Conservation (phyloP, 768 basidiomycete genomes). For the Xerocomus spinulosus region DNA sequence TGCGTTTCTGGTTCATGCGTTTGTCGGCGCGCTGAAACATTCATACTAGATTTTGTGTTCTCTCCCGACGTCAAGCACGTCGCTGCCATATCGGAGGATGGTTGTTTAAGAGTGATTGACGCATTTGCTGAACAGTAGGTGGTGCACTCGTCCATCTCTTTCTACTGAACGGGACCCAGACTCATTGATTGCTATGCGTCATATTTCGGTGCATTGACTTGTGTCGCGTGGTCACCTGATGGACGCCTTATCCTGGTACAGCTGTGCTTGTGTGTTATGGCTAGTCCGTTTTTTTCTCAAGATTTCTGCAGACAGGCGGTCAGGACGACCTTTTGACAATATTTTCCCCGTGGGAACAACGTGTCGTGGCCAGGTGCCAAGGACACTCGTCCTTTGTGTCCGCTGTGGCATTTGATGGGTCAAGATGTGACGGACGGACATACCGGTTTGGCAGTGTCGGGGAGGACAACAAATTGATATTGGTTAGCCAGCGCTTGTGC, state of each 20-base stretch:
- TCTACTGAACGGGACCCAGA: slow-evolving; percentile 36
- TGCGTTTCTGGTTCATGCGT: slow-evolving; percentile 30
- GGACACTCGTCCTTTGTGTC: slow-evolving; percentile 96
- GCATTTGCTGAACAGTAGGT: slow-evolving; percentile 79
- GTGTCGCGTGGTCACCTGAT: slow-evolving; percentile 93
- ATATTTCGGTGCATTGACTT: slow-evolving; percentile 90
- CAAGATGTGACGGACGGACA: slow-evolving; percentile 80
- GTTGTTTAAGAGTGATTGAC: slow-evolving; percentile 86
- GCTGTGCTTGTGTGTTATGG: not conserved
- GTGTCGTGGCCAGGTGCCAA: slow-evolving; percentile 92
- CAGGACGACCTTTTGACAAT: slow-evolving; percentile 96
- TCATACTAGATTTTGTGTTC: slow-evolving; percentile 73
- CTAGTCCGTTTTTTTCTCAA: not conserved
- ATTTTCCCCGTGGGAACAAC: slow-evolving; percentile 90
- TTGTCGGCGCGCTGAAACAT: slow-evolving; percentile 1
- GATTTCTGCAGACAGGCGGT: slow-evolving; percentile 70
- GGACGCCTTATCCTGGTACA: slow-evolving; percentile 83
- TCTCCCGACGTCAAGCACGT: slow-evolving; percentile 91
- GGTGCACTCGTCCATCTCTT: not conserved
- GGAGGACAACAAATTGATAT: slow-evolving; percentile 91
- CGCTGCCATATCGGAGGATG: slow-evolving; percentile 89
- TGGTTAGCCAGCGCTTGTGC: slow-evolving; percentile 46
- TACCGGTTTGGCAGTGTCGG: slow-evolving; percentile 96
- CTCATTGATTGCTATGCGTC: slow-evolving; percentile 92
- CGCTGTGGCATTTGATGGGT: slow-evolving; percentile 84